phyloP scores from a whole-genome alignment of 129 eudicot genomes.

The Oenanthe sinensis region DNA sequence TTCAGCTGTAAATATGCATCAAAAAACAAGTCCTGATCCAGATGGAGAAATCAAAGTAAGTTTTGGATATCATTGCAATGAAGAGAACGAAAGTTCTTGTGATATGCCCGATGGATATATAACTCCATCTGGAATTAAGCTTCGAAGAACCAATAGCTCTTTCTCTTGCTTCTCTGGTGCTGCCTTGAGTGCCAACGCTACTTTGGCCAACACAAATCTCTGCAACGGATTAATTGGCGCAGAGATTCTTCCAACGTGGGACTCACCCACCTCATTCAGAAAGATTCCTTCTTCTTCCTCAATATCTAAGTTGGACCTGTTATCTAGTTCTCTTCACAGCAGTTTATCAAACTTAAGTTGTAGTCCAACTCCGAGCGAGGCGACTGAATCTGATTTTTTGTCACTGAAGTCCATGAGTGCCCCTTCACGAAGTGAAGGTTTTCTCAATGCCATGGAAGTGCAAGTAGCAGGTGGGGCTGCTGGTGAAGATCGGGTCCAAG shows the following conservation, averaged over 20 bases:
- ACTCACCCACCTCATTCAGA: conserved; percentile 83
- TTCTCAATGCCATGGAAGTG: conserved; percentile 66
- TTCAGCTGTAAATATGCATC: conserved; percentile 43
- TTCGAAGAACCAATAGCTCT: conserved; percentile 53
- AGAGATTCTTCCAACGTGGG: conserved; percentile 80
- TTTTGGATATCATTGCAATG: conserved; percentile 73
- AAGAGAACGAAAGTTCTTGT: conserved; percentile 14
- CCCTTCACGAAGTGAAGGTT: conserved; percentile 67
- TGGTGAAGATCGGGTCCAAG: conserved; percentile 93
- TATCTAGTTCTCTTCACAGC: conserved; percentile 81
- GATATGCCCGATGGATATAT: conserved; percentile 38
- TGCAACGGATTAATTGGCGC: conserved; percentile 85
- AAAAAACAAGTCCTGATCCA: conserved; percentile 38
- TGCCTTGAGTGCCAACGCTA: conserved; percentile 89
- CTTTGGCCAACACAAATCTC: conserved; percentile 86
- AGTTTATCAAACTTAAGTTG: conserved; percentile 71
- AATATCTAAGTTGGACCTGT: conserved; percentile 57
- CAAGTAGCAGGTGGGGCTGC: conserved; percentile 99
- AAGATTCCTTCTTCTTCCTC: conserved; percentile 88
- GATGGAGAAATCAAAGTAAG: conserved; percentile 75
- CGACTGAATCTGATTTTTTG: conserved; percentile 50
- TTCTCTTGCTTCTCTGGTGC: conserved; percentile 93
- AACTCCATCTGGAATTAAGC: conserved; percentile 37
- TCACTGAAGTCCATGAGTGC: conserved; percentile 56
- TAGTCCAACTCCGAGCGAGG: conserved; percentile 63